Conservation (phyloP, 2,329 filamentous ascomycete genomes). For the Pyricularia sp. region DNA sequence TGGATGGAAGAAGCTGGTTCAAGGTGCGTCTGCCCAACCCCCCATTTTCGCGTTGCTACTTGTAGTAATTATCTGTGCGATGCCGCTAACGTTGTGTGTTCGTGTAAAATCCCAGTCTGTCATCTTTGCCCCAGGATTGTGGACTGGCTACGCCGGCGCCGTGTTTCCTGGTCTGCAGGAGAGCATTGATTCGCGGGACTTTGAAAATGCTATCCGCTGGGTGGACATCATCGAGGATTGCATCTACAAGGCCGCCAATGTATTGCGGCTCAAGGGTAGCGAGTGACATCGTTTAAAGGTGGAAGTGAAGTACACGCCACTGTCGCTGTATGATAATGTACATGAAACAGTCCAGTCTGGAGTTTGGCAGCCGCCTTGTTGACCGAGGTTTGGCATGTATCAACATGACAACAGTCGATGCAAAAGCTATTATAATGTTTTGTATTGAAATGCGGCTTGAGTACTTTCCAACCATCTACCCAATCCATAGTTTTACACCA, state of each 20-base stretch:
- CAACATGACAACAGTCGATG: background rate
- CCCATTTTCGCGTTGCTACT: background rate
- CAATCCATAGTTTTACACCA: background rate
- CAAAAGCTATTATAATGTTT: background rate
- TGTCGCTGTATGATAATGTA: background rate
- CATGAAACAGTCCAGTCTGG: background rate
- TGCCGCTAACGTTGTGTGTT: background rate
- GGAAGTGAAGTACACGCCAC: background rate
- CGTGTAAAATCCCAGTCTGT: constrained; percentile 2
- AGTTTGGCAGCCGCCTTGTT: background rate
- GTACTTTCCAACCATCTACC: background rate
- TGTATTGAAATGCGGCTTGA: background rate
- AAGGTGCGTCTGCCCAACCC: constrained; percentile 42
- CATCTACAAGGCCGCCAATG: constrained; percentile 36
- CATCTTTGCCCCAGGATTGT: constrained; percentile 56
- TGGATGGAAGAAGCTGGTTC: constrained; percentile 80
- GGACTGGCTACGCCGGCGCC: constrained; percentile 79
- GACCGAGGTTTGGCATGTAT: background rate
- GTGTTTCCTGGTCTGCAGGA: constrained; percentile 55
- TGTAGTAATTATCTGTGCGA: background rate
- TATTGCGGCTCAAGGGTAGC: constrained; percentile 14
- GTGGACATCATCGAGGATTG: constrained; percentile 45
- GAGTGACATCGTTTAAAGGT: background rate
- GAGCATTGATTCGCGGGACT: constrained; percentile 52
- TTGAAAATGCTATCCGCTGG: constrained; percentile 48